phyloP scores from a whole-genome alignment of 495 filamentous ascomycete genomes.

The Letharia columbiana region DNA sequence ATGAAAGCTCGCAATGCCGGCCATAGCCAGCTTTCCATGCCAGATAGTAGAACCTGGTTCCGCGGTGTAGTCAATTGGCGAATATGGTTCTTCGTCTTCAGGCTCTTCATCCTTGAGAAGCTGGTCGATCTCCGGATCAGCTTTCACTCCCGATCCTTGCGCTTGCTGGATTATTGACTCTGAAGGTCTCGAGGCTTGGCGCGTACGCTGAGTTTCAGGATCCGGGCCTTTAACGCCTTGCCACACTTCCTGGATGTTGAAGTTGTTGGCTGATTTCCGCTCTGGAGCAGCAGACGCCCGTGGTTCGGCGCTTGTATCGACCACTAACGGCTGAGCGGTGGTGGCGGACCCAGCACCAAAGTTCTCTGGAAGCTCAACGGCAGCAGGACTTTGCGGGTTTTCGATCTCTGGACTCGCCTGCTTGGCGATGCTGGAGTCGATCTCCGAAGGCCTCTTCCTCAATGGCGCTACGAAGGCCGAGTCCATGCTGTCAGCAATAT shows the following conservation, averaged over 20 bases:
- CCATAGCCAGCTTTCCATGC: constrained; percentile 74
- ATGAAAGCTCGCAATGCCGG: constrained; percentile 59
- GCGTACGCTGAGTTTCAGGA: constrained; percentile 28
- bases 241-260: constrained; percentile 66
- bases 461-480: constrained; percentile 41
- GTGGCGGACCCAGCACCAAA: constrained; percentile 27
- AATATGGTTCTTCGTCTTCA: constrained; percentile 79
- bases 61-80: constrained; percentile 58
- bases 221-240: constrained; percentile 53
- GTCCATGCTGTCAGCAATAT: constrained; percentile 36
- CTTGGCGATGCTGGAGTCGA: constrained; percentile 31
- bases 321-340: constrained; percentile 34
- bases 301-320: constrained; percentile 40
- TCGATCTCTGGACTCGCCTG: constrained; percentile 30
- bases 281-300: constrained; percentile 29
- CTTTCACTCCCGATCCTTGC: constrained; percentile 43
- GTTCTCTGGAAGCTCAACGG: constrained; percentile 26
- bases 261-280: constrained; percentile 39
- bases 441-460: constrained; percentile 34
- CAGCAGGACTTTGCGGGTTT: constrained; percentile 29
- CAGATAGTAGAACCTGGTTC: constrained; percentile 59
- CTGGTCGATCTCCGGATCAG: constrained; percentile 84
- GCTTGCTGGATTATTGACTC: constrained; percentile 30
- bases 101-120: constrained; percentile 77
- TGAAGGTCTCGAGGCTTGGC: constrained; percentile 37